Percentiles rank a stretch among this genome's conserved stretches.
Evolutionary conservation across 805 yeast genomes (phyloP).

Genomic region (Ogataea kodamae): DNA sequence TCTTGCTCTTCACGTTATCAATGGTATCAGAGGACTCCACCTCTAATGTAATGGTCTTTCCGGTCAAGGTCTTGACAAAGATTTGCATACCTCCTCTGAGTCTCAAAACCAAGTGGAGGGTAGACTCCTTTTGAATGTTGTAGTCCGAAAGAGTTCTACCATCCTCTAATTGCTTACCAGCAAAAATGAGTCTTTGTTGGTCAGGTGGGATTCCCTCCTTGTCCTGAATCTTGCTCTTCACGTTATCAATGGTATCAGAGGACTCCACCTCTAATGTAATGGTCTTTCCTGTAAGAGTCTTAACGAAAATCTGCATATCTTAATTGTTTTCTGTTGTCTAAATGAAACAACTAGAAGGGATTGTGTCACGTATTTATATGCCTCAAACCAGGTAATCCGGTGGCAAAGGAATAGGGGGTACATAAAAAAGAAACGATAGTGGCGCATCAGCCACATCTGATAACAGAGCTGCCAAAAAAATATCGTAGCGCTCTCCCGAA

Average conservation of each 20-base stretch:
- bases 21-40: slow-evolving; percentile 49
- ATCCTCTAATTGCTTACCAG: slow-evolving; percentile 43
- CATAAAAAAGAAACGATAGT: slow-evolving; percentile 16
- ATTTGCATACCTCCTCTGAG: slow-evolving; percentile 69
- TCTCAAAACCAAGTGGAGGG: slow-evolving; percentile 36
- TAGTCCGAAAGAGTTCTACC: slow-evolving; percentile 95
- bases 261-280: slow-evolving; percentile 88
- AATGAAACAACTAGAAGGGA: slow-evolving; percentile 1
- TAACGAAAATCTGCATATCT: slow-evolving; percentile 65
- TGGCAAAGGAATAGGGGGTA: slow-evolving; percentile 24
- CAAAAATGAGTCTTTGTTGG: slow-evolving; percentile 41
- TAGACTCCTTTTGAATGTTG: slow-evolving; percentile 43
- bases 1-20: slow-evolving; percentile 42
- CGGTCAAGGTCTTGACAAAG: slow-evolving; percentile 85
- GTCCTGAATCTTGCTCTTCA: slow-evolving; percentile 42
- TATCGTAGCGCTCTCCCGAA: not conserved
- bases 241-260: slow-evolving; percentile 42
- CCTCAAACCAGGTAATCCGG: slow-evolving; percentile 19
- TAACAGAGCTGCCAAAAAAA: slow-evolving; percentile 11
- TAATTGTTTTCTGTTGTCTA: slow-evolving; percentile 1
- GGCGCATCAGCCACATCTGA: slow-evolving; percentile 15
- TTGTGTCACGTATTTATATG: slow-evolving; percentile 22
- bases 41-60: slow-evolving; percentile 76
- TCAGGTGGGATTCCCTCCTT: slow-evolving; percentile 43
- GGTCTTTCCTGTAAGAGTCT: slow-evolving; percentile 85